Conservation (phyloP, 75 land plant species). For the Picea glauca region DNA sequence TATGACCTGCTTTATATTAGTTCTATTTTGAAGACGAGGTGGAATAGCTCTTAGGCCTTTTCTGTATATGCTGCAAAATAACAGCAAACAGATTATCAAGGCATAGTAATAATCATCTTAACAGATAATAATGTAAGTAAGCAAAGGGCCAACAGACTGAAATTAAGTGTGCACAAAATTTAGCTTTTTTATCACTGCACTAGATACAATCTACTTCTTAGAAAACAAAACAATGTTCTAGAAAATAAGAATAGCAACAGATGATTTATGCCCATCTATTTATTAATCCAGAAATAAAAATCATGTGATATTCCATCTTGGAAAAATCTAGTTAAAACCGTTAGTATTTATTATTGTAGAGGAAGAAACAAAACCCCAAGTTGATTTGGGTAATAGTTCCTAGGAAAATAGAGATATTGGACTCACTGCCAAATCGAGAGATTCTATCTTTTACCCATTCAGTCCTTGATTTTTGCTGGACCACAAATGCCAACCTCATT, state of each 20-base stretch:
- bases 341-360: neutral
- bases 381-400: neutral
- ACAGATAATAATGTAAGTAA: neutral
- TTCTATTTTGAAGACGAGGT: conserved; percentile 8
- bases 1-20: conserved; percentile 1
- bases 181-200: neutral
- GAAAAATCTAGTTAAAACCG: neutral
- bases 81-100: no score
- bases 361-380: neutral
- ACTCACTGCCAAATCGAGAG: neutral
- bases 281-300: neutral
- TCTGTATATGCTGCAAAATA: conserved; percentile 41
- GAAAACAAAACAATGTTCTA: neutral
- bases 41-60: conserved; percentile 45
- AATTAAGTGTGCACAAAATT: neutral
- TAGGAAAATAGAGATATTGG: neutral
- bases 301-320: neutral
- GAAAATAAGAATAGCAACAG: neutral
- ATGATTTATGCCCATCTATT: neutral
- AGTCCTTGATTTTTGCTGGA: neutral
- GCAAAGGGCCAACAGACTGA: neutral
- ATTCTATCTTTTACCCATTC: neutral
- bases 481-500: neutral
- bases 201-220: neutral
- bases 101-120: neutral